Percentiles rank a stretch among this genome's conserved stretches.
Evolutionary conservation across 2,329 filamentous ascomycete species (phyloP).

Genomic region (Trichophyton schoenleinii): DNA sequence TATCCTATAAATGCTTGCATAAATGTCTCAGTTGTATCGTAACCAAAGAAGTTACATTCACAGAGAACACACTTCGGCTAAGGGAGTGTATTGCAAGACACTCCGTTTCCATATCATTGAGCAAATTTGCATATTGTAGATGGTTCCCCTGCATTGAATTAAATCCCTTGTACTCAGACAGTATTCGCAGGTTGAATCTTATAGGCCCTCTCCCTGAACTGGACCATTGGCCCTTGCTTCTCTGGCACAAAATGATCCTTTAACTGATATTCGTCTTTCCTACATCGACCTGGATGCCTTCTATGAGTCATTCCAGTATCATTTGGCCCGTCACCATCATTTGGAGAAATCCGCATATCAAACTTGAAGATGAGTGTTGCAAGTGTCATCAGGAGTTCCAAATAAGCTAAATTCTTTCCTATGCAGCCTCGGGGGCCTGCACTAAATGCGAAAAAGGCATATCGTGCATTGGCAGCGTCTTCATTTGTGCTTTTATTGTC

Average conservation of each 20-base stretch:
- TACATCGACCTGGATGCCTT: conserved; percentile 7
- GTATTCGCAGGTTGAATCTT: too few relatives aligned
- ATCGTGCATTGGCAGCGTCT: conserved; percentile 36
- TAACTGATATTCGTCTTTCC: conserved; percentile 7
- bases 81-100: background rate
- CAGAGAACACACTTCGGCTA: background rate
- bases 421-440: conserved; percentile 32
- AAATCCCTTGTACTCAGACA: background rate
- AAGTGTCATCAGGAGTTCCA: conserved; percentile 31
- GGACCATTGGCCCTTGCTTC: conserved; percentile 24
- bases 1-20: background rate
- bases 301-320: background rate
- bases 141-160: background rate
- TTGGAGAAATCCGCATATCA: conserved; percentile 20
- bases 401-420: conserved; percentile 33
- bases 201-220: conserved; percentile 11
- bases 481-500: background rate
- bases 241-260: conserved; percentile 10
- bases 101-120: background rate
- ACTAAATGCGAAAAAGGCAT: conserved; percentile 22
- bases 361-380: conserved; percentile 29
- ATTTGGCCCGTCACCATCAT: background rate
- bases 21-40: background rate
- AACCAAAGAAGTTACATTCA: background rate
- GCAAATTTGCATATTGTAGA: background rate